Evolutionary conservation across 23 red algal species (phyloP), one percentile per base, ranked within the genome.

Genomic region (Gracilariopsis chorda): DNA sequence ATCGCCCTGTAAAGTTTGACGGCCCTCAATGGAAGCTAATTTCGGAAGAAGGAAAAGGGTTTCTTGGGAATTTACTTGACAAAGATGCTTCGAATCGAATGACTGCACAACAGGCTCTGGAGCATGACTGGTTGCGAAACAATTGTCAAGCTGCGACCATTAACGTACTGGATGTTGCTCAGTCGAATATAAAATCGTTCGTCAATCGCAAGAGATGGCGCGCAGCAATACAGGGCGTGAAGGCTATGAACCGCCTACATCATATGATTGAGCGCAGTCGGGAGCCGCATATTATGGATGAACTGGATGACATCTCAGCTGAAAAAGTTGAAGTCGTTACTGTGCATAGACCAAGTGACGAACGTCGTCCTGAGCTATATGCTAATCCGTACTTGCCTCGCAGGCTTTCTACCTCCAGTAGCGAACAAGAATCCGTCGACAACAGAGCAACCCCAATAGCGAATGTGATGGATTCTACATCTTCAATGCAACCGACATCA

Each of bases 11-110:
- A 30, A 87, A 88, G 83, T 94, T 94, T 53, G 92, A 86, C 43
- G 82, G 81, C 23, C 30, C 58, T 19, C 43, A 89, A 51, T 94
- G 81, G 81, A 70, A 47, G 63, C 59, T 83, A 6, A 83, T 94
- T 42, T 94, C 92, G 20, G 35, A 80, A 32, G 58, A 83, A 64
- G 92, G 57, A 19, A 94, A 94, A 42, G 52, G 80, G 35, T 94
- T 94, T 58, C 76, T 94, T 7, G 48, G 52, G 16, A 75, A 81
- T 35, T 52, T 94, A 28, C 63, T 94, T 24, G 75, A 89, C 74
- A 94, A 94, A 48, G 92, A 94, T 71, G 69, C 92, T 8, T 88
- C 92, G 29, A 82, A 82, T 46, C 92, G 92, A 7, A 94, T 94
- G 92, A 87, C 80, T 13, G 82, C 92, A 7, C 80, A 94, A 45